These are phyloP conservation scores for Solanum hybrid DNA, from an alignment of 305 asterid genomes.

Conservation along the genomic window DNA sequence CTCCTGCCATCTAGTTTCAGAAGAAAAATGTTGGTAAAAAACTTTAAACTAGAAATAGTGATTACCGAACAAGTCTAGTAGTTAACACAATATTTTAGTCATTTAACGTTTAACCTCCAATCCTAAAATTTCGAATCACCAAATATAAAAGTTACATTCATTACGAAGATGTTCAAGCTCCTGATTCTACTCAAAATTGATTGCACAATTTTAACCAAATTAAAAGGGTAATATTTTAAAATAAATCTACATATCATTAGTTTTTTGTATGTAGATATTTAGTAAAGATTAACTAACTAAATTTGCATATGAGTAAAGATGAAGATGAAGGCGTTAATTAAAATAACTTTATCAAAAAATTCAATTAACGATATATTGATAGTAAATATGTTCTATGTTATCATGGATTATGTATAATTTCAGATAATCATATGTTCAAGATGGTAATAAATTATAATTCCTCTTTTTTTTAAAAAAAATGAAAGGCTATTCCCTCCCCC, in stretches of 20 bases:
- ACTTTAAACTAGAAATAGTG: neutral
- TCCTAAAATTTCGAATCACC: neutral
- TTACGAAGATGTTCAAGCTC: neutral
- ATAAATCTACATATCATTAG: too few relatives aligned
- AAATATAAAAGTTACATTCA: neutral
- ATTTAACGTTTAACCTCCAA: neutral
- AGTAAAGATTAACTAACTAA: too few relatives aligned
- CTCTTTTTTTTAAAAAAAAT: neutral
- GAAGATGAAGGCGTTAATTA: neutral
- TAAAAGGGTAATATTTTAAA: neutral
- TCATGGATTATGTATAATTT: neutral
- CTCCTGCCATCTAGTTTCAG: neutral
- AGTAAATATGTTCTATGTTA: too few relatives aligned
- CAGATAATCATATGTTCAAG: neutral
- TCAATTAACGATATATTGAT: too few relatives aligned
- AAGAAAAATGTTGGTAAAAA: neutral
- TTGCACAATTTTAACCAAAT: neutral
- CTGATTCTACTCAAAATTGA: neutral
- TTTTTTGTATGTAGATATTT: too few relatives aligned
- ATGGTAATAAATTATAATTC: too few relatives aligned
- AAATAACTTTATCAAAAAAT: too few relatives aligned
- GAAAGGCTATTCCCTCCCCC: neutral
- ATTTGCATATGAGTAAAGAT: too few relatives aligned
- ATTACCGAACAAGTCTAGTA: neutral
- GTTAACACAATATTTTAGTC: neutral